Evolutionary conservation across 2,329 filamentous ascomycete species (phyloP).

Genomic region (Scolecobasidium constrictum): DNA sequence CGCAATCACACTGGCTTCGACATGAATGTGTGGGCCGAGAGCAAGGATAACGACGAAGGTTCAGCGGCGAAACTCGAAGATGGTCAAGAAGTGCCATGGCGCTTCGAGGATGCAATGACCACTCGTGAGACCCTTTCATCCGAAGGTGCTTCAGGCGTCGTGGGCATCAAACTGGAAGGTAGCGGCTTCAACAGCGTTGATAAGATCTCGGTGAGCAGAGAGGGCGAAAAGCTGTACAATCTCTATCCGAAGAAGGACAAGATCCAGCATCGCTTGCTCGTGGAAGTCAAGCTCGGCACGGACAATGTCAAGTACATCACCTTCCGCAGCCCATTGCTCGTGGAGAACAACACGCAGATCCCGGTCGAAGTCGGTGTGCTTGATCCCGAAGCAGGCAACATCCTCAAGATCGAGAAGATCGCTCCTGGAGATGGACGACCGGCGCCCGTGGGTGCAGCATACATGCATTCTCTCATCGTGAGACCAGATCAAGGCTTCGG

Average conservation of each 20-base stretch:
- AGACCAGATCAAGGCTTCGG: conserved; percentile 93
- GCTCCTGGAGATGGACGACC: conserved; percentile 82
- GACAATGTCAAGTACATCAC: conserved; percentile 99
- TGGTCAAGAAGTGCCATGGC: conserved; percentile 86
- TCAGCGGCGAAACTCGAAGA: conserved; percentile 71
- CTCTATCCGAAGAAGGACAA: conserved; percentile 78
- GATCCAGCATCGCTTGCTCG: conserved; percentile 77
- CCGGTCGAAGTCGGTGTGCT: conserved; percentile 89
- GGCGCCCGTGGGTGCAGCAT: conserved; percentile 84
- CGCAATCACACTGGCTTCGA: conserved; percentile 95
- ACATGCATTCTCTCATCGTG: conserved; percentile 76
- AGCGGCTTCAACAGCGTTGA: conserved; percentile 89
- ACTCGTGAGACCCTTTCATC: conserved; percentile 87
- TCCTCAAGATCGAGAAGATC: conserved; percentile 97
- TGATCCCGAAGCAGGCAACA: conserved; percentile 72
- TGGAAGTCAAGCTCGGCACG: conserved; percentile 79
- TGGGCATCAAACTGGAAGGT: conserved; percentile 76
- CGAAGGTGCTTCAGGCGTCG: conserved; percentile 68
- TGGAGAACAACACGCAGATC: conserved; percentile 96
- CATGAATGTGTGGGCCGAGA: conserved; percentile 71
- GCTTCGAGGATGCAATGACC: conserved; percentile 92
- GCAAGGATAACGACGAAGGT: conserved; percentile 56
- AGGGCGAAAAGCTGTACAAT: conserved; percentile 85
- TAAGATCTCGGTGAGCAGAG: conserved; percentile 82
- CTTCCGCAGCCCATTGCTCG: conserved; percentile 76